Base-by-base conservation (phyloP, 495 filamentous ascomycete species). In the Penicillium robsamsonii region DNA sequence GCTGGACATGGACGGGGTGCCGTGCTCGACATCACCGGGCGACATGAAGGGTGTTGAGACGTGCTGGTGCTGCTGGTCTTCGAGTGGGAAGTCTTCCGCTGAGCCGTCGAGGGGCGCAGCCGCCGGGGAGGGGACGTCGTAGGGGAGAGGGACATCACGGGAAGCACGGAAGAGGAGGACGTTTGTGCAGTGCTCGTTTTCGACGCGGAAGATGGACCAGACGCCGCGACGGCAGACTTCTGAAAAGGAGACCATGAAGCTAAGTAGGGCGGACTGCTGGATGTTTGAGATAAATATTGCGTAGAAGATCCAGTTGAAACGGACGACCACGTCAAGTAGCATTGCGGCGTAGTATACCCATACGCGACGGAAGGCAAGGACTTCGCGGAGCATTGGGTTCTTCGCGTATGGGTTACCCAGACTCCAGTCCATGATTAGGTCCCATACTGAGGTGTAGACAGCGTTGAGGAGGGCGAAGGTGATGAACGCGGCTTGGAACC, bases 231-330 rank as follows among this genome's bases (percentile, higher is more conserved):
- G 83, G 25, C 80, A 79, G 9, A 96, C 84, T 66, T 98, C 94
- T 2, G 86, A 83, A 15, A 95, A 71, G 8, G 82, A 73, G 30
- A 97, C 78, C 6, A 88, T 45, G 70, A 97, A 97, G 25, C 86
- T 88, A 24, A 90, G 78, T 8, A 90, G 56, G 15, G 89, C 87
- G 9, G 84, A 89, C 67, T 97, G 91, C 66, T 96, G 92, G 17
- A 86, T 72, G 54, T 96, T 81, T 49, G 82, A 68, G 8, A 83
- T 80, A 68, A 87, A 95, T 50, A 96, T 90, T 64, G 88, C 86
- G 72, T 96, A 98, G 67, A 92, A 90, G 48, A 98, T 87, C 94
- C 94, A 98, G 62, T 89, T 89, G 71, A 96, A 97, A 18, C 94
- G 87, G 1, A 98, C 75, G n/a, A 96, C 79, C 0, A 92, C 87